These are phyloP conservation scores for Musa itinerans DNA, from an alignment of 176 grass and related monocot species.

Conservation along the genomic window DNA sequence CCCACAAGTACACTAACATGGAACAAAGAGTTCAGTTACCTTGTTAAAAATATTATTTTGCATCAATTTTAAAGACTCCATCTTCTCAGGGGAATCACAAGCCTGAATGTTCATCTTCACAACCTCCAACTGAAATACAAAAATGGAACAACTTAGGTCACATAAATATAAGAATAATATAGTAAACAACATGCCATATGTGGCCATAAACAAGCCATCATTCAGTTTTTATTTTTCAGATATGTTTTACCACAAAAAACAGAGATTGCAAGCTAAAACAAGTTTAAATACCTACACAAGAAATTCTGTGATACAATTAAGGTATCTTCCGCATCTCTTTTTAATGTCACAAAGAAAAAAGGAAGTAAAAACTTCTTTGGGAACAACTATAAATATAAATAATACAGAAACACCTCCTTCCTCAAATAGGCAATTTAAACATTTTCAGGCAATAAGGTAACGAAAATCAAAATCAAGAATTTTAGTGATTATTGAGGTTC, in stretches of 20 bases:
- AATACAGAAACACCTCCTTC: no score
- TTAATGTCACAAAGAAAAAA: no score
- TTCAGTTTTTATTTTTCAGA: not conserved
- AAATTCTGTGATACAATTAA: no score
- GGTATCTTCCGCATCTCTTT: no score
- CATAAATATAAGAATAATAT: not conserved
- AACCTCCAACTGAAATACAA: conserved; percentile 53
- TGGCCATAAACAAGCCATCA: not conserved
- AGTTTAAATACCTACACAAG: not conserved
- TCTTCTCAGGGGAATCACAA: conserved; percentile 54
- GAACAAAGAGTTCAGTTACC: conserved; percentile 30
- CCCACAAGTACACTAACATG: no score
- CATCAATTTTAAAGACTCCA: conserved; percentile 60
- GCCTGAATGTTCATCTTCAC: conserved; percentile 60
- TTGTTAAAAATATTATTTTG: conserved; percentile 78
- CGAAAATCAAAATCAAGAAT: no score
- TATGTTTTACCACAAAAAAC: not conserved
- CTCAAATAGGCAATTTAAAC: no score
- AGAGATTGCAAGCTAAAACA: not conserved
- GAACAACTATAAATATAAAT: no score
- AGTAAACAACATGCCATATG: not conserved
- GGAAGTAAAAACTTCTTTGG: no score
- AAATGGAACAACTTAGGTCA: conserved; percentile 10
- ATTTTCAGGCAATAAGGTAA: no score
- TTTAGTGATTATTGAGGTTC: no score